Base-by-base conservation (phyloP, 31 red algal genomes). In the Porphyra umbilicalis region DNA sequence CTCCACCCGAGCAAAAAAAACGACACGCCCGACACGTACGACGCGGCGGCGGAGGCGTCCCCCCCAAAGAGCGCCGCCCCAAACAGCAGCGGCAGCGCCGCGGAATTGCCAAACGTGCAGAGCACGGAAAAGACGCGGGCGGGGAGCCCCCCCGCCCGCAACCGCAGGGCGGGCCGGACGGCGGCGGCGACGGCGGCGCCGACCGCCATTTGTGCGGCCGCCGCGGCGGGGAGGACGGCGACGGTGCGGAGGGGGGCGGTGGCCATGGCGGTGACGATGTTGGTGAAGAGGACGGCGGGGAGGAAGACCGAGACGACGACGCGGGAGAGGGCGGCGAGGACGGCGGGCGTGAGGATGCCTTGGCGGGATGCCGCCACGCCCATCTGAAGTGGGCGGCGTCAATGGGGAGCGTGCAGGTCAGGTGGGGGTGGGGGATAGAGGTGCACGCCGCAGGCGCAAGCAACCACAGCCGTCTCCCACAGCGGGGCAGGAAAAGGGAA, bases 1-100 rank as follows among this genome's bases (percentile, higher is more conserved):
- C 86, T 90, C 94, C 94, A 96, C 1, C 86, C 87, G 25, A 96
- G 44, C 34, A 92, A 84, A 75, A 83, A 96, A 34, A 96, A 88
- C 31, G 90, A 87, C 33, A 96, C 84, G 32, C 75, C 76, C n/a
- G 84, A 81, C 14, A 94, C 82, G 32, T 85, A 35, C 9, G 36
- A 78, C 25, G 87, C 57, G 10, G 76, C 76, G 8, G 31, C 11
- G 1, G 39, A 68, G n/a, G 44, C 35, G 33, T 76, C 37, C 10
- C 25, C 38, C 9, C n/a, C 84, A 81, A 96, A 96, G 39, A 96
- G 78, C n/a, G 86, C 67, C 35, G 46, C 84, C 32, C 78, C 80
- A 87, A 96, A 88, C 35, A 96, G 85, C 79, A 89, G 80, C 16
- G 94, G 90, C 75, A 96, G 78, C 31, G 94, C 84, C 38, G 90